These are phyloP conservation scores for Myxozyma kluyveri DNA, from an alignment of 805 yeast genomes.

Conservation along the genomic window DNA sequence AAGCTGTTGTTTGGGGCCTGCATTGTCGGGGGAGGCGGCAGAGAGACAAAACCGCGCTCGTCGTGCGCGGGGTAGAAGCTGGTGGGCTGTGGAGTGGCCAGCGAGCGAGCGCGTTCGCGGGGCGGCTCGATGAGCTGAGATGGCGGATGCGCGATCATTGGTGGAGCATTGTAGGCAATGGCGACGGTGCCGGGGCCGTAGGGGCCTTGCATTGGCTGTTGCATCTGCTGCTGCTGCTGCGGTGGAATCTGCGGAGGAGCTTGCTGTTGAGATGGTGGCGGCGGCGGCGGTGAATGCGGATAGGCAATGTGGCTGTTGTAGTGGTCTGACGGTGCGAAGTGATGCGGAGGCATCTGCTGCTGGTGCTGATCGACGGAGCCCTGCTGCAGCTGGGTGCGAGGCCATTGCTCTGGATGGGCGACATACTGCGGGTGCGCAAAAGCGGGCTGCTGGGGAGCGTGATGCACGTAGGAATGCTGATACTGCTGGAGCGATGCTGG, in stretches of 20 bases:
- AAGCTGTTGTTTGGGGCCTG: neutral
- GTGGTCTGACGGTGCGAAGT: too few species aligned
- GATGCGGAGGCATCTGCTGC: neutral
- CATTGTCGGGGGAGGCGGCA: neutral
- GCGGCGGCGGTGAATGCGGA: neutral
- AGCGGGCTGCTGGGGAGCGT: neutral
- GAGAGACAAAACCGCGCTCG: neutral
- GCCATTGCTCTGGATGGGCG: neutral
- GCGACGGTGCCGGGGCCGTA: too few species aligned
- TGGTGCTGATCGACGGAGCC: neutral
- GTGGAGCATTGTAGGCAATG: too few species aligned
- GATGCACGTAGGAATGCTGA: neutral
- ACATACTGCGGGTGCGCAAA: neutral
- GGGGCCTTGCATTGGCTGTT: too few species aligned
- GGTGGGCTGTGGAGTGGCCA: neutral
- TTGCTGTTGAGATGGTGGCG: neutral
- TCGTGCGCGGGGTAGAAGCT: neutral
- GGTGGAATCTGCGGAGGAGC: neutral
- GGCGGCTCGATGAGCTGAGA: too few species aligned
- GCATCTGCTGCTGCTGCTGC: neutral
- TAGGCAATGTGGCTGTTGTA: neutral
- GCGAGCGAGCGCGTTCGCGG: neutral
- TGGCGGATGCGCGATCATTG: too few species aligned
- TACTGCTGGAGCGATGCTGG: neutral
- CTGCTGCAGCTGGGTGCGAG: neutral